Percentiles rank a stretch among this genome's conserved stretches.
Conservation (phyloP, 2,329 filamentous ascomycete genomes). For the Paraphoma sp. region DNA sequence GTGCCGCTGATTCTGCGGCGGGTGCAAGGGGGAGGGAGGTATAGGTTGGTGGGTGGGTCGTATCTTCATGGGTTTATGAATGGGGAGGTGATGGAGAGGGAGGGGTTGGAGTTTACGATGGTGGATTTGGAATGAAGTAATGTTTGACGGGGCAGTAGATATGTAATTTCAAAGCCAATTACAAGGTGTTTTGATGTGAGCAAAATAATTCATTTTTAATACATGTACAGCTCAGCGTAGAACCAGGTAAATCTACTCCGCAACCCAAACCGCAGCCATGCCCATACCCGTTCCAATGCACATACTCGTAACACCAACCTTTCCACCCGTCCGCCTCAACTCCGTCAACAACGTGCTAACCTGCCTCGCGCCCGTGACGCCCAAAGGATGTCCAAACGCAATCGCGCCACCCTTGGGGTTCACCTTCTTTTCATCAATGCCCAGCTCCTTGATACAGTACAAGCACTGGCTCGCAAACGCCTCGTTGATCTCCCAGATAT, state of each 20-base stretch:
- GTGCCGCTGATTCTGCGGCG: conserved; percentile 22
- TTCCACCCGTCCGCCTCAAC: conserved; percentile 81
- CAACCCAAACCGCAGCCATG: conserved; percentile 96
- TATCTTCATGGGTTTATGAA: conserved; percentile 28
- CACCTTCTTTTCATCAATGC: conserved; percentile 82
- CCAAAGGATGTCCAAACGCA: conserved; percentile 93
- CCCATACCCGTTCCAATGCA: conserved; percentile 96
- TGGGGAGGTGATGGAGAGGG: conserved; percentile 11
- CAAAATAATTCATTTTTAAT: too few relatives aligned
- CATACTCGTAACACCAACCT: conserved; percentile 93
- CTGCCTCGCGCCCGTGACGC: conserved; percentile 92
- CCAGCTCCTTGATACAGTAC: conserved; percentile 90
- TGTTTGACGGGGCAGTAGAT: too few relatives aligned
- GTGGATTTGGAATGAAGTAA: conserved; percentile 12
- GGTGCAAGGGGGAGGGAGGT: conserved; percentile 3
- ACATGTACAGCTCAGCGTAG: too few relatives aligned
- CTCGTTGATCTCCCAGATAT: conserved; percentile 99
- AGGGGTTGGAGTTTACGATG: conserved; percentile 10
- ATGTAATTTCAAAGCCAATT: too few relatives aligned
- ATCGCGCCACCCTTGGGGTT: conserved; percentile 98
- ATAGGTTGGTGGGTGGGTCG: conserved; percentile 20
- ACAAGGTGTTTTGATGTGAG: too few relatives aligned
- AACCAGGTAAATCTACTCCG: conserved; percentile 79
- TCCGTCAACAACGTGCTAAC: conserved; percentile 92
- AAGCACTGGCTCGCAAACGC: conserved; percentile 95